phyloP scores from a whole-genome alignment of 331 rosid genomes.

The Quercus lobata region DNA sequence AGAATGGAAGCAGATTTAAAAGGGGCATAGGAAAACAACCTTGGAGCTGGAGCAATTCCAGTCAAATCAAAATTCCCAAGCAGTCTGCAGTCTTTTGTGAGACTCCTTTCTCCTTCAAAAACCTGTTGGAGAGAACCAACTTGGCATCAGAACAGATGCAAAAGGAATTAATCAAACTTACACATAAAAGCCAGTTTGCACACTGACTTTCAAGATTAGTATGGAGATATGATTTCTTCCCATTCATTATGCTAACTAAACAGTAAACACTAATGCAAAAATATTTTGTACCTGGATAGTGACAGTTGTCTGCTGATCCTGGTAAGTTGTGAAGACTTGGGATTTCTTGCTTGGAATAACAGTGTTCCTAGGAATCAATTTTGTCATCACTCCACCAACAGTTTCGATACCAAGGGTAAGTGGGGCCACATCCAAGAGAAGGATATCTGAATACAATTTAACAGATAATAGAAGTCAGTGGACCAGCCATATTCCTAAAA shows the following conservation, averaged over 20 bases:
- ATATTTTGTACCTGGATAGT: background rate
- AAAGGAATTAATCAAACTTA: background rate
- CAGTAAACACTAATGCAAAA: background rate
- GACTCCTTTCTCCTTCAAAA: background rate
- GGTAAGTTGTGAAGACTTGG: background rate
- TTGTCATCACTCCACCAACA: background rate
- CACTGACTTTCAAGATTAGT: background rate
- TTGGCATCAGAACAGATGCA: background rate
- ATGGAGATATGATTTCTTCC: background rate
- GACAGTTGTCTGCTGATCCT: background rate
- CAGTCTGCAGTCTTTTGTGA: background rate
- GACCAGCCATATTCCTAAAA: background rate
- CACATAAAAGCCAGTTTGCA: background rate
- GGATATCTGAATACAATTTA: background rate
- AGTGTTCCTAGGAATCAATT: background rate
- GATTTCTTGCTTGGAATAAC: background rate
- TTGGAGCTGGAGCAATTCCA: background rate
- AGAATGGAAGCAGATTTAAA: background rate
- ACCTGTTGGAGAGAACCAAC: background rate
- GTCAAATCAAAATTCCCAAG: background rate
- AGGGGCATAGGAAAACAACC: background rate
- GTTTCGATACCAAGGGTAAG: conserved; percentile 1
- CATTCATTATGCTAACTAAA: background rate
- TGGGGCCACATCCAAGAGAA: background rate
- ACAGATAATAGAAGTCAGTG: background rate